These are phyloP conservation scores for Kodamaea suecica DNA, from an alignment of 1,139 yeast genomes.

Conservation along the genomic window DNA sequence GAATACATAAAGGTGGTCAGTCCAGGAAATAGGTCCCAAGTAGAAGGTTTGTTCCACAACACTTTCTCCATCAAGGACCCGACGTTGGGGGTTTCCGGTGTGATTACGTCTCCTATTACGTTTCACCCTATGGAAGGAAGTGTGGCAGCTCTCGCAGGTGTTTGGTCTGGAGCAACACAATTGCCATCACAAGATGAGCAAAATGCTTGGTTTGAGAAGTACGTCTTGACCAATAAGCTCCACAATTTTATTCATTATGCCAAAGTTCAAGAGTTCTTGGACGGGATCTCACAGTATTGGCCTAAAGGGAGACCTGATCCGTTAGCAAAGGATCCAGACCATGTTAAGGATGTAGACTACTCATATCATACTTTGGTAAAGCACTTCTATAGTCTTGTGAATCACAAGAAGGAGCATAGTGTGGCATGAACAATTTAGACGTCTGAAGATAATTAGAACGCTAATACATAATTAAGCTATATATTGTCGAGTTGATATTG, in stretches of 20 bases:
- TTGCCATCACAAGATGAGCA: slow-evolving; percentile 31
- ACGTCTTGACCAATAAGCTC: slow-evolving; percentile 2
- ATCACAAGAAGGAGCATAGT: too few relatives aligned
- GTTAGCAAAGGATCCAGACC: background rate
- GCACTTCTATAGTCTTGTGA: background rate
- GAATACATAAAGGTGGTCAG: slow-evolving; percentile 20
- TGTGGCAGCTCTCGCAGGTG: slow-evolving; percentile 47
- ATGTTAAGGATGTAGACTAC: slow-evolving; percentile 1
- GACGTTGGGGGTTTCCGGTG: slow-evolving; percentile 40
- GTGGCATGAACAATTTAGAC: too few relatives aligned
- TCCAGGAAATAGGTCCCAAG: slow-evolving; percentile 28
- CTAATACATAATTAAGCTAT: too few relatives aligned
- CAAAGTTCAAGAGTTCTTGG: background rate
- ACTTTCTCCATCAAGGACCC: slow-evolving; percentile 43
- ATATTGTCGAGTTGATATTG: too few relatives aligned
- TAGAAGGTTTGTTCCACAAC: slow-evolving; percentile 37
- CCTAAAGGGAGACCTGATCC: slow-evolving; percentile 1
- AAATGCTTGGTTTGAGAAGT: slow-evolving; percentile 22
- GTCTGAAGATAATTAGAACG: too few relatives aligned
- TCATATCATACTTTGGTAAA: background rate
- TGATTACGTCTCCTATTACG: slow-evolving; percentile 36
- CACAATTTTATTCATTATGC: slow-evolving; percentile 21
- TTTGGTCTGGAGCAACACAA: slow-evolving; percentile 33
- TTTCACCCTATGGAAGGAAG: slow-evolving; percentile 43
- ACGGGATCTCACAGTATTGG: background rate